A percentile compares a stretch with the other conserved stretches of the same genome.
phyloP scores from a whole-genome alignment of 2,329 filamentous ascomycete species.

The Fusarium domesticum region DNA sequence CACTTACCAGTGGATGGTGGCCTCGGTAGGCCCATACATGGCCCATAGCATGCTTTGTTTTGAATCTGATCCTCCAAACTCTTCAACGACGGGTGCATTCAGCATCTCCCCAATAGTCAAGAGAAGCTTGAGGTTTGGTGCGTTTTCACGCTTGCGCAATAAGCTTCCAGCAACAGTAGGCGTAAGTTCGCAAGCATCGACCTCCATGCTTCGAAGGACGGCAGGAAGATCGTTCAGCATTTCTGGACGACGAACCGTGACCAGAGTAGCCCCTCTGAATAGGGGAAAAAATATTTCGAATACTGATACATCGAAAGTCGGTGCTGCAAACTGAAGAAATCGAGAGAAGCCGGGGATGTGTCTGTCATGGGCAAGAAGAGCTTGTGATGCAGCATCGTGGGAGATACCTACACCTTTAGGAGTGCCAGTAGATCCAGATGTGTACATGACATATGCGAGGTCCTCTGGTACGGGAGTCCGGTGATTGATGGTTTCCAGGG shows the following conservation, averaged over 20 bases:
- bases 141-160: conserved; percentile 62
- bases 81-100: conserved; percentile 68
- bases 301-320: conserved; percentile 91
- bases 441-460: conserved; percentile 89
- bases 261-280: conserved; percentile 68
- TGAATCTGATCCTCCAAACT: conserved; percentile 64
- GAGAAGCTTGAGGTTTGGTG: conserved; percentile 66
- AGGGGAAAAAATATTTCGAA: conserved; percentile 94
- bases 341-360: conserved; percentile 73
- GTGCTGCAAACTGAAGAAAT: conserved; percentile 88
- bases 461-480: conserved; percentile 34
- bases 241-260: conserved; percentile 64
- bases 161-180: conserved; percentile 82
- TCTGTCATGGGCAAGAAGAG: conserved; percentile 73
- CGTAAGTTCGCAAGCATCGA: conserved; percentile 86
- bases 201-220: conserved; percentile 59
- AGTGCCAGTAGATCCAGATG: conserved; percentile 82
- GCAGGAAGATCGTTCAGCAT: conserved; percentile 74
- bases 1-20: conserved; percentile 74
- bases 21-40: conserved; percentile 94
- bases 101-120: conserved; percentile 94
- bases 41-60: conserved; percentile 71
- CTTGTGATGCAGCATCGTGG: conserved; percentile 76
- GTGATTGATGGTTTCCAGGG: conserved; percentile 6
- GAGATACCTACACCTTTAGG: conserved; percentile 86